Base-by-base conservation (phyloP, 306 rosid species). In the Neltuma alba region DNA sequence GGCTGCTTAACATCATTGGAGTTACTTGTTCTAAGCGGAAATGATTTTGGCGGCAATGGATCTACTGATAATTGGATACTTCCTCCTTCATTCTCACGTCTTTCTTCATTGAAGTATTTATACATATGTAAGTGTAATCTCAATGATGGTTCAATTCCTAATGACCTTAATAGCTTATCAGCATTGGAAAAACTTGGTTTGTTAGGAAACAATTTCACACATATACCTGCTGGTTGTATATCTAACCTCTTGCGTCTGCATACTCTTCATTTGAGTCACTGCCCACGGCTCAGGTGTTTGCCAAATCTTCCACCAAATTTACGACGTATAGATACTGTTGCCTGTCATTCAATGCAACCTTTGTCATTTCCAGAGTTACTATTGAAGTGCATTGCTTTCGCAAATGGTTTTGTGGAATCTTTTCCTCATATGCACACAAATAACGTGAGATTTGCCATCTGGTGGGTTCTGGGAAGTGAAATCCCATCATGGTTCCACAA, bases 41-140 rank as follows among this genome's bases (percentile, higher is more conserved):
- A 86, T 67, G 78, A 86, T 38, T 83, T 86, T 80, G 81, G 69
- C 44, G 34, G 25, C 57, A n/a, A n/a, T n/a, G n/a, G n/a, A n/a
- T n/a, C 18, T 30, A 20, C 85, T 68, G 28, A 16, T 0, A 5
- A 16, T 12, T 21, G 27, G 0, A 23, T 31, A 31, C 37, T 15
- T 34, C 60, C 69, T 31, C 69, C 41, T 21, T 67, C 72, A 1
- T 40, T 70, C 57, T 44, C 74, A 14, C 3, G 8, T 70, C 40
- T 70, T 3, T 13, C 38, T 7, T 15, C 36, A 6, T 70, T 70
- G 38, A 44, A 10, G 31, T 13, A 0, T 12, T 4, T 70, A 14
- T 0, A 15, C 3, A 25, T 27, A 7, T 1, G 25, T 25, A 0
- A 2, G 11, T 70, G 38, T 7, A 25, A 70, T 44, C 37, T 70